A percentile compares a stretch with the other conserved stretches of the same genome.
Evolutionary conservation across 1,139 yeast species (phyloP).

Genomic region (Diutina sp.): DNA sequence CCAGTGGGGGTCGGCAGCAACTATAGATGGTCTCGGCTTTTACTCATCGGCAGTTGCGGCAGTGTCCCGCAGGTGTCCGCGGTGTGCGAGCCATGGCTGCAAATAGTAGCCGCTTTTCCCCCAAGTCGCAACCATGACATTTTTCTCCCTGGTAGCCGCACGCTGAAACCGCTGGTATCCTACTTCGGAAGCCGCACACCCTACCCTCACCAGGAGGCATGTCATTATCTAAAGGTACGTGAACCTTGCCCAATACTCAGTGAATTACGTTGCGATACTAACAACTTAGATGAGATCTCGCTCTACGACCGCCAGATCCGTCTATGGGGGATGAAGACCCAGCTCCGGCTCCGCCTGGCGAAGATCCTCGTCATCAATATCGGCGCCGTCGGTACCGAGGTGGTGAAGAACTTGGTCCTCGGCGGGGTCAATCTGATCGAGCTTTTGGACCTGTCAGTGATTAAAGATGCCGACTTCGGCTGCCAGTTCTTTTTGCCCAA

Average conservation of each 20-base stretch:
- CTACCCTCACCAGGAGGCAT: neutral
- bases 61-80: neutral
- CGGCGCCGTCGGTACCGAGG: constrained; percentile 68
- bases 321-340: constrained; percentile 95
- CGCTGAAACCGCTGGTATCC: neutral
- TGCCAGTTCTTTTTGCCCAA: constrained; percentile 69
- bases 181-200: neutral
- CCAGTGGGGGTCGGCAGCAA: neutral
- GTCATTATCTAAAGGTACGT: neutral
- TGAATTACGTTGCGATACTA: constrained; percentile 4
- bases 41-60: neutral
- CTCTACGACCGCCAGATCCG: constrained; percentile 91
- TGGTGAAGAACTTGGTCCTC: constrained; percentile 71
- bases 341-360: constrained; percentile 64
- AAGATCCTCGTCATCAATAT: constrained; percentile 54
- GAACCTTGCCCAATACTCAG: neutral
- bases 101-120: neutral
- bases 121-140: neutral
- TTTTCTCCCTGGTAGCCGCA: neutral
- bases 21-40: neutral
- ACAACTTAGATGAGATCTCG: constrained; percentile 61
- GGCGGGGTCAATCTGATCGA: constrained; percentile 81
- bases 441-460: constrained; percentile 45
- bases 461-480: constrained; percentile 53
- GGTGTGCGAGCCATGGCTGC: neutral